A percentile compares a stretch with the other conserved stretches of the same genome.
These are phyloP conservation scores for Sophora flavescens DNA, from an alignment of 306 rosid genomes.

Conservation along the genomic window DNA sequence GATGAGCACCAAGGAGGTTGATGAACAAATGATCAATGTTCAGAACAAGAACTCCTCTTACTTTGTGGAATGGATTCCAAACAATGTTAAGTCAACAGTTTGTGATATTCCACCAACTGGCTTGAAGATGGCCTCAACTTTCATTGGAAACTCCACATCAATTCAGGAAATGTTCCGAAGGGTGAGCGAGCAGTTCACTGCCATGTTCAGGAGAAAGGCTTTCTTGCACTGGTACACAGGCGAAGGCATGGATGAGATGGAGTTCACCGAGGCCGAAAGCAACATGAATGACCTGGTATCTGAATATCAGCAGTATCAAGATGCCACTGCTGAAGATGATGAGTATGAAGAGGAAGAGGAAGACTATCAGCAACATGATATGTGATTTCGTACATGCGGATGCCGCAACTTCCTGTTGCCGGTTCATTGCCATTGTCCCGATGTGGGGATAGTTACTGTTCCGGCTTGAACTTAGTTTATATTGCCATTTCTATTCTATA, in stretches of 20 bases:
- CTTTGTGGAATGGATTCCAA: conserved; percentile 72
- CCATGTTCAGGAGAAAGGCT: conserved; percentile 58
- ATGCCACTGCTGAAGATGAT: conserved; percentile 82
- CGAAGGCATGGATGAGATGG: conserved; percentile 59
- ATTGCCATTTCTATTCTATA: conserved; percentile 38
- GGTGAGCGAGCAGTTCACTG: conserved; percentile 55
- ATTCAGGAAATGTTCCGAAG: conserved; percentile 55
- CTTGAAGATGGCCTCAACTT: conserved; percentile 79
- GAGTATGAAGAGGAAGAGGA: conserved; percentile 70
- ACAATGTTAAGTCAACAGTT: conserved; percentile 80
- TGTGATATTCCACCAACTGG: conserved; percentile 86
- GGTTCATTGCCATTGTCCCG: conserved; percentile 44
- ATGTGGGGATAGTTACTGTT: conserved; percentile 36
- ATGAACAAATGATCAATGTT: conserved; percentile 79
- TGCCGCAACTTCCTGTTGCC: conserved; percentile 76
- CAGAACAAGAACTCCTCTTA: conserved; percentile 72
- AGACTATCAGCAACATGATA: conserved; percentile 18
- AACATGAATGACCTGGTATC: conserved; percentile 84
- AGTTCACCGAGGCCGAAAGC: conserved; percentile 56
- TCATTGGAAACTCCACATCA: conserved; percentile 63
- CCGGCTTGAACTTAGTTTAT: conserved; percentile 40
- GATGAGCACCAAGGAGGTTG: conserved; percentile 87
- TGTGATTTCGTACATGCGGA: conserved; percentile 42
- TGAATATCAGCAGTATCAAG: conserved; percentile 84
- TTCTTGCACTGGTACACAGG: conserved; percentile 60